Conservation (phyloP, 441 rosid species). For the Populus hybrid region DNA sequence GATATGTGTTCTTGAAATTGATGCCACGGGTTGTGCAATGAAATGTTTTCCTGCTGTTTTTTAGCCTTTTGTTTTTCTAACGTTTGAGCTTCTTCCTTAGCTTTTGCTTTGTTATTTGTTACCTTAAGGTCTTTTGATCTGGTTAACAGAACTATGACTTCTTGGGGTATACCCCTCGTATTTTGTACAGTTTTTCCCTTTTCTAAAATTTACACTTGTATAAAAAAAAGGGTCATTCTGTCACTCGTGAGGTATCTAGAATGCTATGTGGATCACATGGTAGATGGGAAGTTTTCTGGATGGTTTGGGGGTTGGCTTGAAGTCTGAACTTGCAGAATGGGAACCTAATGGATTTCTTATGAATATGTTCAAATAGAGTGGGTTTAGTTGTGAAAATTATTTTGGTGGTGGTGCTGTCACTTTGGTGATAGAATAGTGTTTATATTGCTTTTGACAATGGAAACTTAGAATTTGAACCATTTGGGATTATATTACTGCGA, state of each 20-base stretch:
- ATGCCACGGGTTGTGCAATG: background rate
- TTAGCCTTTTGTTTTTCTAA: too few relatives aligned
- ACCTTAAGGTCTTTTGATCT: too few relatives aligned
- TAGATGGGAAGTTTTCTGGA: background rate
- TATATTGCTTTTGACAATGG: background rate
- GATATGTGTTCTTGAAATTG: background rate
- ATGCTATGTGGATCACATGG: background rate
- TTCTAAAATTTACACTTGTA: too few relatives aligned
- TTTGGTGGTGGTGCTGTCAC: background rate
- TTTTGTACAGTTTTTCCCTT: too few relatives aligned
- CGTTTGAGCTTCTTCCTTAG: too few relatives aligned
- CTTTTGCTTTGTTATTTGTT: too few relatives aligned
- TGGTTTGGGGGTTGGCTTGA: background rate
- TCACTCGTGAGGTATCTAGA: background rate
- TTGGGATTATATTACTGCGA: background rate
- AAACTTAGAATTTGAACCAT: background rate
- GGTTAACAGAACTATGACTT: too few relatives aligned
- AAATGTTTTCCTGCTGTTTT: too few relatives aligned
- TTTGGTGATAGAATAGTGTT: background rate
- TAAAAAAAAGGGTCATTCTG: background rate
- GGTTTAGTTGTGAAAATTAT: background rate
- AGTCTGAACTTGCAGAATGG: background rate
- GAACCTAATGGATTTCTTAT: background rate
- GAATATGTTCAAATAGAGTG: background rate
- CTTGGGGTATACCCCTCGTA: too few relatives aligned